Evolutionary conservation across 75 land plant species (phyloP).

Genomic region (Selaginella tamariscina): DNA sequence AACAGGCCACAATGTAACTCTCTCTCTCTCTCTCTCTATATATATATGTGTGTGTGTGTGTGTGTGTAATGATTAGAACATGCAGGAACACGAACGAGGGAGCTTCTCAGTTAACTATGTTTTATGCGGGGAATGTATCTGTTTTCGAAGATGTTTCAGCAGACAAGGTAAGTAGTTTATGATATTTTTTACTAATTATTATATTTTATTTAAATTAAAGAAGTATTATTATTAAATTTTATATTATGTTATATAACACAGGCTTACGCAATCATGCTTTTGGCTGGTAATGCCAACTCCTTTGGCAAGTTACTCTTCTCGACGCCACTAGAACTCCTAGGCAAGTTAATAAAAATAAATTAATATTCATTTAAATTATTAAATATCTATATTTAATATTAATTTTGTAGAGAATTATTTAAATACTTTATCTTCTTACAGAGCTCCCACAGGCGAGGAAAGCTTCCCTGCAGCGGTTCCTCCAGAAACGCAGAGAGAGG

Average conservation of each 20-base stretch:
- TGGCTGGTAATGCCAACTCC: constrained; percentile 11
- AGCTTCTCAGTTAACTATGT: background rate
- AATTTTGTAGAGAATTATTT: background rate
- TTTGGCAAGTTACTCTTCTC: constrained; percentile 9
- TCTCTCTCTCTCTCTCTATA: background rate
- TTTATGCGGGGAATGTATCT: background rate
- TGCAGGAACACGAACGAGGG: background rate
- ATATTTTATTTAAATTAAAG: background rate
- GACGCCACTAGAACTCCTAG: constrained; percentile 7
- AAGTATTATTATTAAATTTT: too few relatives aligned
- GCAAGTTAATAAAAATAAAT: background rate
- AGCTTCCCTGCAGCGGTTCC: constrained; percentile 9
- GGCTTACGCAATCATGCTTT: background rate
- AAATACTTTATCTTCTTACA: background rate
- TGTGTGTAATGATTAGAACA: too few relatives aligned
- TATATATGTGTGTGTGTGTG: background rate
- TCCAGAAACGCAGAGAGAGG: constrained; percentile 14
- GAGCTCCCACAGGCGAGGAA: constrained; percentile 3
- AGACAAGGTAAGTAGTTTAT: background rate
- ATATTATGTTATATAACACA: too few relatives aligned
- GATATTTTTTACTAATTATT: background rate
- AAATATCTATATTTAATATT: constrained; percentile 4
- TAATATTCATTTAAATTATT: background rate
- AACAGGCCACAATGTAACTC: background rate
- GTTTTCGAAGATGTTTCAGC: background rate